These are phyloP conservation scores for Aureobasidium uvarum DNA, from an alignment of 2,329 filamentous ascomycete genomes.

Conservation along the genomic window DNA sequence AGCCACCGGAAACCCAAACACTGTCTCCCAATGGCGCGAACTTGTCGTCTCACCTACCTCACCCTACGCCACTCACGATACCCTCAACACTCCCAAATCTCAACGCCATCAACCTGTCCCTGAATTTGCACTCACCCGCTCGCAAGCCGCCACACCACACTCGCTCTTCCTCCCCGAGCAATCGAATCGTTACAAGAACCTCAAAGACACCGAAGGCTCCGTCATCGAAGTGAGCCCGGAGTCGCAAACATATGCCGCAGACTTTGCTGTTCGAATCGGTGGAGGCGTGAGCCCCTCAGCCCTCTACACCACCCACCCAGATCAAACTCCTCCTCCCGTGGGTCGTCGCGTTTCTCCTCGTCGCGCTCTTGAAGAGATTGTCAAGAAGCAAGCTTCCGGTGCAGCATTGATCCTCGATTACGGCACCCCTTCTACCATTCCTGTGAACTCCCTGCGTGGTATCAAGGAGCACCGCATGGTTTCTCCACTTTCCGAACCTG, in stretches of 20 bases:
- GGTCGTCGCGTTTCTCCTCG: neutral
- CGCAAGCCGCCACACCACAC: constrained; percentile 73
- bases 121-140: constrained; percentile 84
- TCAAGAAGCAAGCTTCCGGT: constrained; percentile 66
- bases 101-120: constrained; percentile 48
- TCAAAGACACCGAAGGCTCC: constrained; percentile 66
- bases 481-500: constrained; percentile 75
- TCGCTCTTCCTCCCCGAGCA: constrained; percentile 80
- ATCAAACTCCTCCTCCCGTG: neutral
- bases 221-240: constrained; percentile 91
- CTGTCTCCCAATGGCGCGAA: constrained; percentile 71
- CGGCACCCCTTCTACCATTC: constrained; percentile 74
- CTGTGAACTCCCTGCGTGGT: constrained; percentile 84
- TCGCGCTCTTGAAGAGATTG: constrained; percentile 33
- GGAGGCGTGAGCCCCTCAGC: constrained; percentile 45
- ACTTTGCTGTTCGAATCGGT: constrained; percentile 83
- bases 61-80: constrained; percentile 55
- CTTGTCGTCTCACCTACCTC: constrained; percentile 66
- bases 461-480: constrained; percentile 75
- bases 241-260: constrained; percentile 71
- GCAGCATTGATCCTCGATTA: constrained; percentile 97
- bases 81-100: constrained; percentile 51
- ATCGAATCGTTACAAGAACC: constrained; percentile 72
- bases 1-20: constrained; percentile 37
- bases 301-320: constrained; percentile 25